These are phyloP conservation scores for Ophiostoma tasmaniense DNA, from an alignment of 2,329 filamentous ascomycete genomes.

Conservation along the genomic window DNA sequence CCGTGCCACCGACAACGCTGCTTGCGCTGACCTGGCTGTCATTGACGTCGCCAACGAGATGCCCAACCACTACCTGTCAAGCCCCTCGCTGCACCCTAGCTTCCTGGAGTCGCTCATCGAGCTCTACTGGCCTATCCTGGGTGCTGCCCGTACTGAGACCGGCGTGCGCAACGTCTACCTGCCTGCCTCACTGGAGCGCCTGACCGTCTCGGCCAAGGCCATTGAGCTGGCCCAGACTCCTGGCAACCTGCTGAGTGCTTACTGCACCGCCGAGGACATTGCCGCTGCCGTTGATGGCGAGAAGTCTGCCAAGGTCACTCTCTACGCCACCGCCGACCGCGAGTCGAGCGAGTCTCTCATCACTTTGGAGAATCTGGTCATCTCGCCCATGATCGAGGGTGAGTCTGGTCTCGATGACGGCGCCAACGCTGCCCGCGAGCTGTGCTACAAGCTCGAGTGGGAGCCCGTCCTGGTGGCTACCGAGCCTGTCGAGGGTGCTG, in stretches of 20 bases:
- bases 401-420: conserved; percentile 23
- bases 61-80: conserved; percentile 39
- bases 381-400: conserved; percentile 5
- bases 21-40: conserved; percentile 28
- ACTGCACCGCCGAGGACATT: conserved; percentile 32
- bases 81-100: conserved; percentile 39
- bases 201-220: conserved; percentile 36
- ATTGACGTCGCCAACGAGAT: conserved; percentile 29
- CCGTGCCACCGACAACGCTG: conserved; percentile 20
- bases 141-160: conserved; percentile 10
- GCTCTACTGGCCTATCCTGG: conserved; percentile 11
- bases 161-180: conserved; percentile 37
- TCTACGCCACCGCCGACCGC: conserved; percentile 28
- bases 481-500: neutral
- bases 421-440: neutral
- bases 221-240: conserved; percentile 25
- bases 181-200: conserved; percentile 36
- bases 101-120: conserved; percentile 27
- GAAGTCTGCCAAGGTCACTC: conserved; percentile 33
- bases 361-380: conserved; percentile 17
- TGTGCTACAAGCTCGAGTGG: conserved; percentile 14
- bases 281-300: conserved; percentile 29
- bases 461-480: conserved; percentile 20
- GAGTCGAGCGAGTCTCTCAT: conserved; percentile 17
- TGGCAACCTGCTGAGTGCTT: conserved; percentile 33